Percentiles rank a stretch among this genome's conserved stretches.
phyloP scores from a whole-genome alignment of 2,329 filamentous ascomycete genomes.

The Alternaria rosae region DNA sequence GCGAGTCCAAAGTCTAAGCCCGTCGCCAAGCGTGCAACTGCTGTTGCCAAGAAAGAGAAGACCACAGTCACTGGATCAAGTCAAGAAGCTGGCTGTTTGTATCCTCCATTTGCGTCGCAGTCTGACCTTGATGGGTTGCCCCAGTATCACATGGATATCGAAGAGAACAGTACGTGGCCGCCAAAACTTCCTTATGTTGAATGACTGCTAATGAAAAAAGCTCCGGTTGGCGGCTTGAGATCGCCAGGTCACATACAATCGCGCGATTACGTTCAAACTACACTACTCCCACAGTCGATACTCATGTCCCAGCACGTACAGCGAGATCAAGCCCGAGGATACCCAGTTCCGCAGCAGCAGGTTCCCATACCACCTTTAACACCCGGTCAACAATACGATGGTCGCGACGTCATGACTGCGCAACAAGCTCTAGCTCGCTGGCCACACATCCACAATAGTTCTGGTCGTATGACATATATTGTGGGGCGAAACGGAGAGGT shows the following conservation, averaged over 20 bases:
- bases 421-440: neutral
- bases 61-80: neutral
- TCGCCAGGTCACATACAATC: neutral
- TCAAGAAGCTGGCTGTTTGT: neutral
- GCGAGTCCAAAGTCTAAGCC: conserved; percentile 11
- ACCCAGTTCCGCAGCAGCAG: neutral
- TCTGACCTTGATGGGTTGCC: neutral
- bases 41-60: neutral
- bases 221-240: neutral
- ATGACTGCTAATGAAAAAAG: neutral
- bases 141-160: neutral
- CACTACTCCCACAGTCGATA: neutral
- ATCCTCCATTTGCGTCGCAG: neutral
- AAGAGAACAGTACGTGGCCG: neutral
- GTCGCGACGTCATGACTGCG: neutral
- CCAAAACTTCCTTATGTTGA: neutral
- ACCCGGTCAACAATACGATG: neutral
- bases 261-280: neutral
- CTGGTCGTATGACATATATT: neutral
- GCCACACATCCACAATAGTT: neutral
- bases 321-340: neutral
- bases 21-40: neutral
- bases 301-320: neutral
- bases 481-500: neutral
- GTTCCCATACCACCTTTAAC: neutral